Base-by-base conservation (phyloP, 306 rosid genomes). In the Vicia faba region DNA sequence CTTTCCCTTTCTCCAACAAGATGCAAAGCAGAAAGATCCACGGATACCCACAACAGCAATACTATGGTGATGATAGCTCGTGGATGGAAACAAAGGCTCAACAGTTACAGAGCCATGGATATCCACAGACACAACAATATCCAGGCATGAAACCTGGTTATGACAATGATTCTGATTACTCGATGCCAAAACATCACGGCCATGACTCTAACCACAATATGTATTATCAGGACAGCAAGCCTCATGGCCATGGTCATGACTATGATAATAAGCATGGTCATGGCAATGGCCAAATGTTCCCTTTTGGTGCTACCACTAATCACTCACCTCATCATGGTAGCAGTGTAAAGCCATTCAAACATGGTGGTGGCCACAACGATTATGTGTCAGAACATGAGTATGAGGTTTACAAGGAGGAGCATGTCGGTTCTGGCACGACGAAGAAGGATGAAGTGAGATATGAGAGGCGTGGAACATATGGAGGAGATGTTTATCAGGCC, bases 381-480 rank as follows among this genome's bases (percentile, higher is more conserved):
- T 69, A 60, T 69, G 58, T 15, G 12, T 23, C 56, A 8, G 12
- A 48, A 11, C 57, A 4, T 3, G 36, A 75, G 35, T 71, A 25
- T 48, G 75, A 68, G 7, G 31, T 39, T 46, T 62, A 76, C 14
- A 33, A 60, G 7, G 49, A 29, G 61, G 63, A 44, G 41, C 75
- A 26, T 77, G 46, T 18, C n/a, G 71, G 62, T 8, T 2, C 56
- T 18, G 55, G 55, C 13, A 26, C 7, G 7, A 8, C 5, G 71
- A 81, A 50, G 26, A 23, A 44, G 64, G 76, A 75, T 44, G 84
- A 74, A 72, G 73, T 56, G 66, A 79, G 72, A 59, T 65, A 64
- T 14, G 71, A 71, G 46, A 49, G 29, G 3, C 68, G 44, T 40
- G 58, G 58, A 23, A 8, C 31, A 5, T 20, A 11, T 9, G 82